Conservation (phyloP, 108 stramenopile species). For the Discostella pseudostelligera region DNA sequence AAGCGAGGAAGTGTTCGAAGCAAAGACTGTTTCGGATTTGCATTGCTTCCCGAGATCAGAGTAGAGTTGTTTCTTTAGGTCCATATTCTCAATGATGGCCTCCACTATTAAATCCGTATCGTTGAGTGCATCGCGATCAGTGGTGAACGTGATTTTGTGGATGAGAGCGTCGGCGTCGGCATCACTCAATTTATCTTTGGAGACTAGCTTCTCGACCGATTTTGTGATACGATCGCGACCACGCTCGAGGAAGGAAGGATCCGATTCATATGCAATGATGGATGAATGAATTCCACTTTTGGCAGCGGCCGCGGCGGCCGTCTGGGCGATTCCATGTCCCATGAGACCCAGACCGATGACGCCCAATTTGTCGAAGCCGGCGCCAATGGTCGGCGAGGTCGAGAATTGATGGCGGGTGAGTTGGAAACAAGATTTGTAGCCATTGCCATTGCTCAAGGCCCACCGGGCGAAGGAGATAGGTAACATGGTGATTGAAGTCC, state of each 20-base stretch:
- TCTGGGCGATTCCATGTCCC: conserved; percentile 97
- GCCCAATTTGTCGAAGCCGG: conserved; percentile 81
- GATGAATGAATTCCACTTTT: conserved; percentile 70
- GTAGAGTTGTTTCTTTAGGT: conserved; percentile 88
- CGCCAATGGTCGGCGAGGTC: conserved; percentile 4
- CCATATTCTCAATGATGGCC: conserved; percentile 95
- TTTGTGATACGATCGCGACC: conserved; percentile 74
- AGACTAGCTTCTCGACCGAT: conserved; percentile 75
- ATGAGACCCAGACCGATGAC: conserved; percentile 98
- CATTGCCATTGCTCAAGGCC: background rate
- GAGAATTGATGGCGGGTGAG: conserved; percentile 1
- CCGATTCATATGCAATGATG: conserved; percentile 82
- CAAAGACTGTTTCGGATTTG: conserved; percentile 88
- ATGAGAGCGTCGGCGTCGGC: conserved; percentile 61
- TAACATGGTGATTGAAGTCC: background rate
- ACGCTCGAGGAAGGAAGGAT: conserved; percentile 67
- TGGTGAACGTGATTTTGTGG: conserved; percentile 76
- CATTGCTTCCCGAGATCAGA: conserved; percentile 70
- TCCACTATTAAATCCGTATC: conserved; percentile 92
- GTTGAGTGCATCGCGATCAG: conserved; percentile 67
- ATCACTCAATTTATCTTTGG: conserved; percentile 70
- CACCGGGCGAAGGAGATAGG: background rate
- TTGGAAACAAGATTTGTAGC: background rate
- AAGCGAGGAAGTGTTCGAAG: conserved; percentile 92
- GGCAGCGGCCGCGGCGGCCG: conserved; percentile 62